Conservation (phyloP, 108 stramenopile species). For the Licmophora abbreviata region DNA sequence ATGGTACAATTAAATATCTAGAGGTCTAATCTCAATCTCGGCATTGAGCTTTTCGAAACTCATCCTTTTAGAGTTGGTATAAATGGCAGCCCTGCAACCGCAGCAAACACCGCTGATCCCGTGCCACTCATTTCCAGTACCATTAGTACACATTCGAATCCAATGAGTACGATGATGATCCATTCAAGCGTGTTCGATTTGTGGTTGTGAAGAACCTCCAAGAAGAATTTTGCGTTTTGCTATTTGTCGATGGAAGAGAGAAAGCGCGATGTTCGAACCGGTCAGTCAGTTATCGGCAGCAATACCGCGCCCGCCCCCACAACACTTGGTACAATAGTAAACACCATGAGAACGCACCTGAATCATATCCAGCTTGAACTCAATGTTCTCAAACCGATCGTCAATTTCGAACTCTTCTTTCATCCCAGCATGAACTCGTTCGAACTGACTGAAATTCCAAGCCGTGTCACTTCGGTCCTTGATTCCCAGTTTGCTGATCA, state of each 20-base stretch:
- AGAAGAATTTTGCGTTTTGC: constrained; percentile 91
- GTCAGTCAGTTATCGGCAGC: too few species aligned
- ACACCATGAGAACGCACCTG: too few species aligned
- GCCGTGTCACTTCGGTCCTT: constrained; percentile 87
- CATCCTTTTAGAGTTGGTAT: too few species aligned
- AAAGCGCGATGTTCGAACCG: too few species aligned
- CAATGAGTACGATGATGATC: constrained; percentile 88
- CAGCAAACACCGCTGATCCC: constrained; percentile 18
- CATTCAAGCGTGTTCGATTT: constrained; percentile 86
- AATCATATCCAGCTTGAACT: constrained; percentile 86
- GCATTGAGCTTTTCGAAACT: too few species aligned
- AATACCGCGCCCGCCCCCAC: too few species aligned
- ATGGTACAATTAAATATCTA: too few species aligned
- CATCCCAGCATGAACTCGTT: constrained; percentile 63
- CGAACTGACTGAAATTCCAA: constrained; percentile 86
- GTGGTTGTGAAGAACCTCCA: constrained; percentile 82
- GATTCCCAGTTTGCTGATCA: constrained; percentile 85
- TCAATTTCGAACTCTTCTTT: constrained; percentile 59
- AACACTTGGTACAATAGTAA: too few species aligned
- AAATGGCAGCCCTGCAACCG: too few species aligned
- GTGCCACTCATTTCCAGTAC: constrained; percentile 80
- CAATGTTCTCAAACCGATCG: constrained; percentile 71
- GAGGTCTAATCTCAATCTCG: too few species aligned
- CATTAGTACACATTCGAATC: constrained; percentile 84
- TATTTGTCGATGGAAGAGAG: too few species aligned